A percentile compares a stretch with the other conserved stretches of the same genome.
Evolutionary conservation across 2,329 filamentous ascomycete genomes (phyloP).

Genomic region (Xylariales sp.): DNA sequence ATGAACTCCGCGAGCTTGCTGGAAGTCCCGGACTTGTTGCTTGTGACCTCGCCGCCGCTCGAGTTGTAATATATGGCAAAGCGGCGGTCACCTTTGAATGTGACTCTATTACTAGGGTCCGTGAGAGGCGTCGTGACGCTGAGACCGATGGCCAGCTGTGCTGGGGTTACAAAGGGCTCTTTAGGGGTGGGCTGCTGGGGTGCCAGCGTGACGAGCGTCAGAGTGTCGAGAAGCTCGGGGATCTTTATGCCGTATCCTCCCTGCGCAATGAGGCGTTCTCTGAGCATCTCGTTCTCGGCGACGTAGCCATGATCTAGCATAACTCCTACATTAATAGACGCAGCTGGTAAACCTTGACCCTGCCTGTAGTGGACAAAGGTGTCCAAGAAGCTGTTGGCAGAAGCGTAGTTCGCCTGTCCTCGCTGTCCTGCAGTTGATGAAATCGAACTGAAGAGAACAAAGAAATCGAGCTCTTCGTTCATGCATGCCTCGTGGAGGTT

Average conservation of each 20-base stretch:
- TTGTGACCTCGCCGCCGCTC: no score
- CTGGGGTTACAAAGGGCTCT: no score
- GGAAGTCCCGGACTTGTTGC: no score
- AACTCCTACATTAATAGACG: slow-evolving; percentile 15
- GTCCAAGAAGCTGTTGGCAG: slow-evolving; percentile 25
- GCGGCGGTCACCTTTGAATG: no score
- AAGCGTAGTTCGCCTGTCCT: slow-evolving; percentile 23
- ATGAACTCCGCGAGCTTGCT: no score
- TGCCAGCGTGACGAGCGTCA: slow-evolving; percentile 19
- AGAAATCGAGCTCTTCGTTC: slow-evolving; percentile 3
- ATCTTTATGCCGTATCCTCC: slow-evolving; percentile 26
- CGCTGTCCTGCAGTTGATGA: slow-evolving; percentile 16
- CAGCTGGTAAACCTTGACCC: slow-evolving; percentile 3
- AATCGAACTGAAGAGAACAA: slow-evolving; percentile 12
- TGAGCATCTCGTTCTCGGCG: slow-evolving; percentile 14
- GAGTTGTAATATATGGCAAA: no score
- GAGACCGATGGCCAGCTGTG: no score
- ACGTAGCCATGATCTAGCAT: slow-evolving; percentile 17
- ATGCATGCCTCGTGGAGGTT: slow-evolving; percentile 1
- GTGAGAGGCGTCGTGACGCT: no score
- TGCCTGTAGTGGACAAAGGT: slow-evolving; percentile 12
- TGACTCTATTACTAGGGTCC: no score
- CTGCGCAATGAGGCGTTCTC: slow-evolving; percentile 16
- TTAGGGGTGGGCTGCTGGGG: no score
- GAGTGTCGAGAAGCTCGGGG: slow-evolving; percentile 17